Percentiles rank a stretch among this genome's conserved stretches.
Evolutionary conservation across 257 asterid species (phyloP).

Genomic region (Nicotiana noctiflora): DNA sequence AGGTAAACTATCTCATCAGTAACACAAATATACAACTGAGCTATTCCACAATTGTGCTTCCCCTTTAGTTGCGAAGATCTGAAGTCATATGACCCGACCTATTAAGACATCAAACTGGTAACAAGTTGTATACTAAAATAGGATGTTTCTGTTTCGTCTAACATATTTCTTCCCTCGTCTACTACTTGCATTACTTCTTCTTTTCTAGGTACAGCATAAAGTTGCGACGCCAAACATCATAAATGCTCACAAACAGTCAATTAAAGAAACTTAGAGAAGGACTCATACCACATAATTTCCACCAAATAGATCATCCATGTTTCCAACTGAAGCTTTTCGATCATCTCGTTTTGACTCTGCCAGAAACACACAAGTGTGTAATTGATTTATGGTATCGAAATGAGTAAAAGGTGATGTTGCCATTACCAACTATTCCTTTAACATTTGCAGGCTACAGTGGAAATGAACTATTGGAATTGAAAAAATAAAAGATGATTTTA

Average conservation of each 20-base stretch:
- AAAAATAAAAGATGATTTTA: not conserved
- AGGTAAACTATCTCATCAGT: not conserved
- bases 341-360: conserved; percentile 33
- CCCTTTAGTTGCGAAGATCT: not conserved
- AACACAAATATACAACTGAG: not conserved
- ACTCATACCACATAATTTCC: conserved; percentile 50
- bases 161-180: not conserved
- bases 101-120: not conserved
- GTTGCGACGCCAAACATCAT: not conserved
- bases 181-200: not conserved
- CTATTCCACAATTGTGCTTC: not conserved
- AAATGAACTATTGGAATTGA: not conserved
- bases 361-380: conserved; percentile 4
- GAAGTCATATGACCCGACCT: not conserved
- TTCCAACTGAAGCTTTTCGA: conserved; percentile 28
- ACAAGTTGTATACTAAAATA: not conserved
- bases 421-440: not conserved
- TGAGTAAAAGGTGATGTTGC: not conserved
- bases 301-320: conserved; percentile 40
- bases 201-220: not conserved
- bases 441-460: not conserved
- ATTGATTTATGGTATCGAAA: not conserved
- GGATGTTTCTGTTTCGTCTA: not conserved
- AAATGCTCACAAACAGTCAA: not conserved
- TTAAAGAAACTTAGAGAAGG: not conserved